Evolutionary conservation across 1,284 basidiomycete species (phyloP).

Genomic region (Papiliotrema flavescens): DNA sequence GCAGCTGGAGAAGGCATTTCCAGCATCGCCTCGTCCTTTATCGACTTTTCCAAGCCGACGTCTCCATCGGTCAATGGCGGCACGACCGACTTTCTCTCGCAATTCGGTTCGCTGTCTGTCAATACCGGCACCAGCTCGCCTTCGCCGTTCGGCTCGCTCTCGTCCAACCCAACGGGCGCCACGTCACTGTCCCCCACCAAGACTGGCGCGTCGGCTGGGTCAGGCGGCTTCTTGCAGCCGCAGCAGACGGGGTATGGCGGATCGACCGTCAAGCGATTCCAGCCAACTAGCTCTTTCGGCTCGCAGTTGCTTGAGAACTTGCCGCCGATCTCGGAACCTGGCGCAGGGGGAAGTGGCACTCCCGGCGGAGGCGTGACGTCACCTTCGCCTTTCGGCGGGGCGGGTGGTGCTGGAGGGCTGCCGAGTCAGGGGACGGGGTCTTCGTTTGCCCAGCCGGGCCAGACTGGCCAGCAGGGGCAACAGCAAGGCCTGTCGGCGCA

Average conservation of each 20-base stretch:
- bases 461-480: not conserved
- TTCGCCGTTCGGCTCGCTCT: constrained; percentile 2
- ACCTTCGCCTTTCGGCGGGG: not conserved
- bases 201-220: constrained; percentile 12
- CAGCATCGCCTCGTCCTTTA: constrained; percentile 44
- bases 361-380: not conserved
- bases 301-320: constrained; percentile 72
- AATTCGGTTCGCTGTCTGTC: constrained; percentile 17
- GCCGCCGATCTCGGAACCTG: constrained; percentile 54
- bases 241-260: constrained; percentile 79
- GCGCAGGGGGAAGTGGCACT: not conserved
- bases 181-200: constrained; percentile 13
- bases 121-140: constrained; percentile 3
- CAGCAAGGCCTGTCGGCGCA: constrained; percentile 17
- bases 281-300: constrained; percentile 85
- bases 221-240: constrained; percentile 58
- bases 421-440: constrained; percentile 2
- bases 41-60: constrained; percentile 10
- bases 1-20: no score
- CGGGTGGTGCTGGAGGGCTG: no score
- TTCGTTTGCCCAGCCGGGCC: constrained; percentile 1
- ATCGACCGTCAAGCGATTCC: constrained; percentile 72
- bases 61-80: no score
- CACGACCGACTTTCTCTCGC: constrained; percentile 30
- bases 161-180: constrained; percentile 11